Evolutionary conservation across 23 red algal genomes (phyloP), one percentile per base, ranked within the genome.

Genomic region (Gracilariopsis chorda): DNA sequence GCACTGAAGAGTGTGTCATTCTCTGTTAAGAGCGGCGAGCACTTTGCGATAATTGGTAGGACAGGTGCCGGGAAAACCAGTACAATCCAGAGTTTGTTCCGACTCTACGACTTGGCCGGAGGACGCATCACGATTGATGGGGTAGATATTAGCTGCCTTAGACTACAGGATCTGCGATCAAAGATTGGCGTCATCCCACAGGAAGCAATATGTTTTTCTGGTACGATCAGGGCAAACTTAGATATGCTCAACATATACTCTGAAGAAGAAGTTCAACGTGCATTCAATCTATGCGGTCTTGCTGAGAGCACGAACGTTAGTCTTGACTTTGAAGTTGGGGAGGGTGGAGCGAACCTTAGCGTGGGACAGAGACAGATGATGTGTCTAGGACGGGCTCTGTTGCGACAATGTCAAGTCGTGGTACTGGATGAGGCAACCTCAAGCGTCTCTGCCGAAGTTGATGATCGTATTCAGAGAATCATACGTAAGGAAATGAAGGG

Each of bases 371-470:
- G 97, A 48, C 97, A 99, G 78, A 37, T 99, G 42, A 45, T 99
- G 16, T 96, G 88, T 39, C 61, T 99, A 17, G 90, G 82, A n/a
- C 88, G 97, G 23, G 90, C 81, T 56, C 69, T 99, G 7, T 55
- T 96, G 62, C 63, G 90, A 25, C 45, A 72, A 19, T 41, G 87
- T n/a, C 53, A 88, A 36, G 72, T 99, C 21, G 78, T 94, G 7
- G 94, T 99, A 10, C 73, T 99, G 44, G 97, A 99, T 34, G 97
- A 99, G 88, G 93, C 92, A 7, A 92, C 97, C 19, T 80, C 93
- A 8, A 83, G 82, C 23, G 53, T 95, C 7, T 93, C 94, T 61
- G 77, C 83, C 47, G 68, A 57, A 27, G 96, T 93, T 7, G 97
- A 99, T 75, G 59, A 42, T 40, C 36, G 46, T 28, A 92, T 96